Evolutionary conservation across 352 stramenopile genomes (phyloP).

Genomic region (Globisporangium uncinulatum): DNA sequence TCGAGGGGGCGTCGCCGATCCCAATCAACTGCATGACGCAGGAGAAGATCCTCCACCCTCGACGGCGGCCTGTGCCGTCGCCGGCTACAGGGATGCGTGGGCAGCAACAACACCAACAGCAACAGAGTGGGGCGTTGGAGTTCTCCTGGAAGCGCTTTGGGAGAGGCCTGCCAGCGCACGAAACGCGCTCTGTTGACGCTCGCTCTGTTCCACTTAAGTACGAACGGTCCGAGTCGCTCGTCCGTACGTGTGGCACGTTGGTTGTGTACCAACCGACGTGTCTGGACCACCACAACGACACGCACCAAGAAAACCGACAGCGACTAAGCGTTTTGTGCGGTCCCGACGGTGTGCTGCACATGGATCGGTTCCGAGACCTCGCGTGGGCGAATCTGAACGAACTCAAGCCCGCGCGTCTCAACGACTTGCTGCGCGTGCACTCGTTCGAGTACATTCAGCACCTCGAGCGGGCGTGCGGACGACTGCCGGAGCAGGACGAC

Average conservation of each 20-base stretch:
- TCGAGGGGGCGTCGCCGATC: constrained; percentile 15
- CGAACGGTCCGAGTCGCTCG: constrained; percentile 2
- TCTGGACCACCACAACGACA: constrained; percentile 71
- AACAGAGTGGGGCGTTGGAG: constrained; percentile 4
- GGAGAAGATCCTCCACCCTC: constrained; percentile 30
- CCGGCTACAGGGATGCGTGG: constrained; percentile 18
- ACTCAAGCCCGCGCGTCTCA: constrained; percentile 38
- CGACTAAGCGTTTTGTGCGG: constrained; percentile 47
- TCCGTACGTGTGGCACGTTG: constrained; percentile 23
- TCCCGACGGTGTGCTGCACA: constrained; percentile 57
- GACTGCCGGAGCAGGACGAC: constrained; percentile 43
- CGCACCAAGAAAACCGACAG: constrained; percentile 62
- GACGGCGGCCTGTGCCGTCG: constrained; percentile 35
- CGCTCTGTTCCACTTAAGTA: background rate
- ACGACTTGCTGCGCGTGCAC: constrained; percentile 60
- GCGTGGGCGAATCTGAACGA: constrained; percentile 55
- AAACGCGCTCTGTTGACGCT: background rate
- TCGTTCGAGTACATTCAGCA: constrained; percentile 61
- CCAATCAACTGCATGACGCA: constrained; percentile 44
- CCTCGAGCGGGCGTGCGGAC: constrained; percentile 31
- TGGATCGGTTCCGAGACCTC: constrained; percentile 54
- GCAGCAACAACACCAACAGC: constrained; percentile 16
- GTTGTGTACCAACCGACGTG: constrained; percentile 67
- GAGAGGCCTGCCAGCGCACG: constrained; percentile 6
- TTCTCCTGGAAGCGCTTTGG: constrained; percentile 32